Base-by-base conservation (phyloP, 768 basidiomycete species). In the Termitomyces heimii region DNA sequence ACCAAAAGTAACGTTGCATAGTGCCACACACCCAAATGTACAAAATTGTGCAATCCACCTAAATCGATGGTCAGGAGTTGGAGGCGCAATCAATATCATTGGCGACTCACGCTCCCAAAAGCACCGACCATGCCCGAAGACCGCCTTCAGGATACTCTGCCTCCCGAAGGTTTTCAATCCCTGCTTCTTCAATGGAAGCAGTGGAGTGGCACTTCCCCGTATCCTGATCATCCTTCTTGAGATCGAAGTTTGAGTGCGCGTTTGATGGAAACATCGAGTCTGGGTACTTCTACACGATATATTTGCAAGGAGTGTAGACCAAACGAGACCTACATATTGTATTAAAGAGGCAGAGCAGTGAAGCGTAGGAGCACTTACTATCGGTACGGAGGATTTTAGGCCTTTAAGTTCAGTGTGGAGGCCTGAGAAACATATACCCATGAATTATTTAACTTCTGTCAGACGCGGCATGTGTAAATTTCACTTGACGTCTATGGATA, bases 41-140 rank as follows among this genome's bases (percentile, higher is more conserved):
- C 62, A 62, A 48, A 66, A 69, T 47, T 67, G 65, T 14, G 56
- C 49, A 20, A 69, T 56, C 60, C 61, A 67, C 26, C 65, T 68
- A 35, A 16, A 28, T 29, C 14, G 5, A 28, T 16, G 24, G 26
- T 46, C 4, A 34, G 10, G 4, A 24, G 18, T 40, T 5, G 9
- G 20, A 22, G 22, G 20, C 4, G 57, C 13, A 37, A 42, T 37
- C 16, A 39, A 53, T 22, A 7, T 29, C 45, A 43, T 53, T 9
- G n/a, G 29, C 20, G n/a, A 53, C 65, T 55, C 46, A 69, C 68
- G 60, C 65, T 31, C 68, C 68, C 40, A 68, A 49, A 37, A 69
- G 48, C 6, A 66, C 67, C 13, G 26, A 52, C 66, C 68, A 69
- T 16, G 63, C 68, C 32, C 57, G 55, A 58, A 45, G 50, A 35